A percentile compares a stretch with the other conserved stretches of the same genome.
phyloP scores from a whole-genome alignment of 2,329 filamentous ascomycete genomes.

The Cladophialophora carrionii region DNA sequence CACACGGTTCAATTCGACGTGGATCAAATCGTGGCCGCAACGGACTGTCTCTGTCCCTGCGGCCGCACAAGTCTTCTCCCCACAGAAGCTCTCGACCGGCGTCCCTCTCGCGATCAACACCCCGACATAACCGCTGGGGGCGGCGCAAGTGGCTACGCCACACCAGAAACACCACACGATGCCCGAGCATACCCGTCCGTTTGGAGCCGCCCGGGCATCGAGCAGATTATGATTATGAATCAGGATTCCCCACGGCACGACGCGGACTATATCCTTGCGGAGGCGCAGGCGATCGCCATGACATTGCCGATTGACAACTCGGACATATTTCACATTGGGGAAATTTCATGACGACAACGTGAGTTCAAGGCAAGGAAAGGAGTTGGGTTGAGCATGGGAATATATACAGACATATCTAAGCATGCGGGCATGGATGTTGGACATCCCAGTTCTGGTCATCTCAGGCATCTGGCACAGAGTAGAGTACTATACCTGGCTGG shows the following conservation, averaged over 20 bases:
- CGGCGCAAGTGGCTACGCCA: conserved; percentile 18
- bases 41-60: conserved; percentile 25
- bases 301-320: conserved; percentile 23
- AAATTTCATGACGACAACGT: not conserved
- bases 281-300: conserved; percentile 26
- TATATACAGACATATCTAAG: too few relatives aligned
- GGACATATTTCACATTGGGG: conserved; percentile 6
- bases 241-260: conserved; percentile 23
- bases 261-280: conserved; percentile 25
- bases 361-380: too few relatives aligned
- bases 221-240: conserved; percentile 6
- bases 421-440: too few relatives aligned
- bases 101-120: conserved; percentile 14
- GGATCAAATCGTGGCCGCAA: conserved; percentile 31
- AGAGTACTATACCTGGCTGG: too few relatives aligned
- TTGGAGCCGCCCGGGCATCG: conserved; percentile 19
- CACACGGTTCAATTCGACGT: conserved; percentile 37
- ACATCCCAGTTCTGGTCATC: too few relatives aligned
- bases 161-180: conserved; percentile 22
- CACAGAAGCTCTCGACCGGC: conserved; percentile 15
- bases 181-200: conserved; percentile 16
- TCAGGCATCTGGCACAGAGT: too few relatives aligned
- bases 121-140: not conserved
- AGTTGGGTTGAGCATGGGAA: too few relatives aligned
- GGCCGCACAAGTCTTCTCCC: conserved; percentile 9